Evolutionary conservation across 495 filamentous ascomycete species (phyloP).

Genomic region (Cryomyces minteri): DNA sequence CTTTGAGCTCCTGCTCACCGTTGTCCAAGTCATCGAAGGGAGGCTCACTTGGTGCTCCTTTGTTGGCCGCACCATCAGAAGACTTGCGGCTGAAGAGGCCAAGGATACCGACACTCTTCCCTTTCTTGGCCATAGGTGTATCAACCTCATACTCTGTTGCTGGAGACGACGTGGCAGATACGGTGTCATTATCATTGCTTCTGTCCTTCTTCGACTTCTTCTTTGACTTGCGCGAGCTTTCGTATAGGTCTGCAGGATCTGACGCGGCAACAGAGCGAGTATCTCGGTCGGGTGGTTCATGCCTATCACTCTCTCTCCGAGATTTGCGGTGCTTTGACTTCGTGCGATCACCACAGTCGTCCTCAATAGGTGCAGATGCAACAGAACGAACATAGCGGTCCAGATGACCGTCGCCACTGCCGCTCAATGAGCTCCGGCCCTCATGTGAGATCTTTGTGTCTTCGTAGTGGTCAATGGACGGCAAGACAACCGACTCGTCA

Average conservation of each 20-base stretch:
- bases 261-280: constrained; percentile 11
- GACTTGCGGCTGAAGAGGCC: too few relatives aligned
- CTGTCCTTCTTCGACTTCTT: constrained; percentile 1
- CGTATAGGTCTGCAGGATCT: constrained; percentile 17
- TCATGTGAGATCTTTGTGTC: too few relatives aligned
- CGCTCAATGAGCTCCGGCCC: too few relatives aligned
- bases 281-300: background rate
- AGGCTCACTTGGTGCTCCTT: too few relatives aligned
- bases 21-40: too few relatives aligned
- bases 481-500: too few relatives aligned
- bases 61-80: too few relatives aligned
- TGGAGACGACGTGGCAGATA: constrained; percentile 13
- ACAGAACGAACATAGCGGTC: constrained; percentile 1
- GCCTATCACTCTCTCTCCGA: background rate
- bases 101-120: constrained; percentile 18
- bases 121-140: constrained; percentile 11
- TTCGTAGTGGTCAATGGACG: too few relatives aligned
- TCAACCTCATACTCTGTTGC: constrained; percentile 12
- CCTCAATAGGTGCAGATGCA: background rate
- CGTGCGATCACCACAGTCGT: constrained; percentile 1
- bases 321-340: background rate
- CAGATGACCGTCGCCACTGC: background rate
- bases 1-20: too few relatives aligned
- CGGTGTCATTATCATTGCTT: constrained; percentile 15
- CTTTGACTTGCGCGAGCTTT: constrained; percentile 11